Conservation (phyloP, 2,329 filamentous ascomycete species). For the Microsporum canis region DNA sequence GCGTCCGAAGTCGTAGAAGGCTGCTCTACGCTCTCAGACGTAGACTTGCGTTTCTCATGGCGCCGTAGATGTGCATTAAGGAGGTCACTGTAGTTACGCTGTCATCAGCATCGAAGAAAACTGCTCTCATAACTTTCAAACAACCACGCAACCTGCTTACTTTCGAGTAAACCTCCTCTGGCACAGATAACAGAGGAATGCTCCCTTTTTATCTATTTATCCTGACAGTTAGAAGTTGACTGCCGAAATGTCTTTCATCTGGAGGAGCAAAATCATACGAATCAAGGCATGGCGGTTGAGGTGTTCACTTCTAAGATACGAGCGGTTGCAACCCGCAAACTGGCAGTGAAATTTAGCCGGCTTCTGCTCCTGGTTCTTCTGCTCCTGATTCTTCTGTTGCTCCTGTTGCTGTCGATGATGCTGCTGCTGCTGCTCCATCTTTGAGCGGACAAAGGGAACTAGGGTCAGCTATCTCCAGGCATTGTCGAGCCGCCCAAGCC, state of each 20-base stretch:
- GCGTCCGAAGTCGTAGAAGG: background rate
- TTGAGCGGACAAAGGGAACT: background rate
- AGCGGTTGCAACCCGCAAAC: slow-evolving; percentile 15
- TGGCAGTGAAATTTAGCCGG: slow-evolving; percentile 13
- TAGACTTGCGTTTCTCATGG: slow-evolving; percentile 15
- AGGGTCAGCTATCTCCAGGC: background rate
- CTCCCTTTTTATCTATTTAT: slow-evolving; percentile 14
- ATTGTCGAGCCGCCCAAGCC: background rate
- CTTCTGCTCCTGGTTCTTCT: slow-evolving; percentile 7
- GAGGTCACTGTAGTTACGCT: slow-evolving; percentile 12
- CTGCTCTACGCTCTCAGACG: background rate
- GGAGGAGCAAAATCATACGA: slow-evolving; percentile 11
- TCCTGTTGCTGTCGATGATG: background rate
- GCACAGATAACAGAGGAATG: slow-evolving; percentile 17
- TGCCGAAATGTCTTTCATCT: background rate
- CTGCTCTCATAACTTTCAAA: background rate
- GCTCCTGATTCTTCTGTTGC: background rate
- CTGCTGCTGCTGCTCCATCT: background rate
- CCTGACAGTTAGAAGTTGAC: background rate
- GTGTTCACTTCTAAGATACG: slow-evolving; percentile 17
- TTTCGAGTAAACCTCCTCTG: slow-evolving; percentile 17
- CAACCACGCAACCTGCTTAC: slow-evolving; percentile 6
- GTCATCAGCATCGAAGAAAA: background rate
- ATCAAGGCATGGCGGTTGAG: slow-evolving; percentile 17
- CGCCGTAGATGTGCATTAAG: slow-evolving; percentile 17